Evolutionary conservation across 2,329 filamentous ascomycete species (phyloP).

Genomic region (Davidsoniella eucalypti): DNA sequence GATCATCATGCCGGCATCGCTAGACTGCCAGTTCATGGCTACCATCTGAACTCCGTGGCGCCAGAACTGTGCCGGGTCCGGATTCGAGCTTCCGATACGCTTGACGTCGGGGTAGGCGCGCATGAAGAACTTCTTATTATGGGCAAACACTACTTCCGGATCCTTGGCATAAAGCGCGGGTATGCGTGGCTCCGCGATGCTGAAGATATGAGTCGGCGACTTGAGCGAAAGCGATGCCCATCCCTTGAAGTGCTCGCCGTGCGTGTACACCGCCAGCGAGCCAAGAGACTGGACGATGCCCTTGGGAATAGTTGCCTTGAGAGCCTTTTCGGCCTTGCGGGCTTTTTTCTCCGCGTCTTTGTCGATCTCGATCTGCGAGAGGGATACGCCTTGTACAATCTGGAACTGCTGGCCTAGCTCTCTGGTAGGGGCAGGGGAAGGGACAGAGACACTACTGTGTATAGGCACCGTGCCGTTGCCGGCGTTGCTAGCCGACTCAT

Average conservation of each 20-base stretch:
- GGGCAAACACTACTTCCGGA: constrained; percentile 60
- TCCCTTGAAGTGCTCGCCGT: constrained; percentile 63
- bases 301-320: not conserved
- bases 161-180: constrained; percentile 38
- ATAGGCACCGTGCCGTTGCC: too few species aligned
- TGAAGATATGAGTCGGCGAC: constrained; percentile 59
- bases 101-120: constrained; percentile 73
- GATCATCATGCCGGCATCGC: constrained; percentile 87
- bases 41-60: constrained; percentile 93
- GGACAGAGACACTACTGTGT: too few species aligned
- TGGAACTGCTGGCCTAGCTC: not conserved
- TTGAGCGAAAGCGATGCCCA: constrained; percentile 49
- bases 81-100: constrained; percentile 79
- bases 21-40: constrained; percentile 92
- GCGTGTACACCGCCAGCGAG: constrained; percentile 67
- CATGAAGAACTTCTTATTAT: constrained; percentile 81
- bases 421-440: not conserved
- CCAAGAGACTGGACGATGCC: constrained; percentile 32
- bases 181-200: constrained; percentile 71
- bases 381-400: not conserved
- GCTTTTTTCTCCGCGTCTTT: not conserved
- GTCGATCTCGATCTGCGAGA: not conserved
- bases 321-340: not conserved
- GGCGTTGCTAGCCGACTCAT: not conserved
- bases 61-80: constrained; percentile 85